Evolutionary conservation across 495 filamentous ascomycete species (phyloP), one percentile per base, ranked within the genome.

Genomic region (Cercophora newfieldiana): DNA sequence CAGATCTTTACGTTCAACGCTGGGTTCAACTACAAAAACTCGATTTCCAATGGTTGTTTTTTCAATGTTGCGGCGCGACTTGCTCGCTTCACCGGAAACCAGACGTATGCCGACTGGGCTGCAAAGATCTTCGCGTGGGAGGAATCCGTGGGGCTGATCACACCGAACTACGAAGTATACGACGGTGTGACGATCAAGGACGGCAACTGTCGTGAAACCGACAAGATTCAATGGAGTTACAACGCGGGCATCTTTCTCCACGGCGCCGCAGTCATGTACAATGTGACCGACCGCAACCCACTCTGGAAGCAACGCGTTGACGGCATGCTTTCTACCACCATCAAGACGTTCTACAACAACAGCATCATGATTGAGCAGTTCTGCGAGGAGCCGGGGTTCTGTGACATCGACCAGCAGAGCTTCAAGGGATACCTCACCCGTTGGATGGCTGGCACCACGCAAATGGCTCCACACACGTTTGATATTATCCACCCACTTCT

Each of bases 1-100:
- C 92, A 96, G 78, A 90, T 96, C 65, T 92, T 87, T 76, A 81
- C 85, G 8, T 93, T 91, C 77, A 91, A 94, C 78, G 87, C 80
- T 25, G 93, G 93, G 10, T 96, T 90, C 75, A 84, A 86, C 67
- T 93, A 90, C 77, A 93, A 93, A 74, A 94, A 94, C 78, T 83
- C 86, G 29, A 88, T 92, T 56, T 89, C 89, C 44, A 92, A 92
- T 74, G 91, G 90, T 5, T 87, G 86, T 65, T 87, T 95, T 69
- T 92, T 94, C 76, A 91, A 93, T 72, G 79, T 95, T n/a, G 87
- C 89, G n/a, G 83, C 91, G 0, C 87, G 91, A 1, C 80, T 95
- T 12, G 89, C 85, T 3, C 81, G 86, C 16, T 93, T 91, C 73
- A 94, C 91, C 6, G 86, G 87, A 37, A 93, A 94, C 74, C 71